phyloP scores from a whole-genome alignment of 805 yeast species.

The Isabelozyma gotoi region DNA sequence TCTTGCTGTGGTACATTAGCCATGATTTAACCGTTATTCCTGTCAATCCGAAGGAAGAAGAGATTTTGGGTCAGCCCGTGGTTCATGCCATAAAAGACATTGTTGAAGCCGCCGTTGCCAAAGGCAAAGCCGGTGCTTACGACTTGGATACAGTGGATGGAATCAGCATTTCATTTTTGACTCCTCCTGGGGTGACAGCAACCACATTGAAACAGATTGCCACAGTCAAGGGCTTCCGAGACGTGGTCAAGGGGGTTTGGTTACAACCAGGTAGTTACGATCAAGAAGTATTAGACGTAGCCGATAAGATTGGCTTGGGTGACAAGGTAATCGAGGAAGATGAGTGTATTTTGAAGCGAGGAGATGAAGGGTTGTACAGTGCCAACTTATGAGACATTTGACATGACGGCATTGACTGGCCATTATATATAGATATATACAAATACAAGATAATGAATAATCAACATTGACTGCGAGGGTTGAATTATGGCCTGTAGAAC shows the following conservation, averaged over 20 bases:
- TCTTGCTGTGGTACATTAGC: slow-evolving; percentile 63
- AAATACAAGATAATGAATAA: not conserved
- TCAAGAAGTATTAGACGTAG: slow-evolving; percentile 43
- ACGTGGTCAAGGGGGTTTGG: slow-evolving; percentile 62
- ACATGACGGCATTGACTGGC: too few relatives aligned
- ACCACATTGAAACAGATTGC: slow-evolving; percentile 34
- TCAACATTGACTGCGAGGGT: not conserved
- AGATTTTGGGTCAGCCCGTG: slow-evolving; percentile 47
- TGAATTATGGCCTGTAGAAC: not conserved
- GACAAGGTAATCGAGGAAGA: slow-evolving; percentile 45
- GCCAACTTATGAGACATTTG: slow-evolving; percentile 30
- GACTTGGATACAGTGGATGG: slow-evolving; percentile 37
- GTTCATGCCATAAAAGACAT: slow-evolving; percentile 29
- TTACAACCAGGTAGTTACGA: slow-evolving; percentile 83
- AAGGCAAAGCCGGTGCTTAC: slow-evolving; percentile 20
- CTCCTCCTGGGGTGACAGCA: slow-evolving; percentile 65
- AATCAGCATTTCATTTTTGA: slow-evolving; percentile 64
- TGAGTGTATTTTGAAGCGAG: slow-evolving; percentile 71
- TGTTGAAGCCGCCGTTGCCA: slow-evolving; percentile 16
- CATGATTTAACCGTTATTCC: slow-evolving; percentile 63
- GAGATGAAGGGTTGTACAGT: slow-evolving; percentile 49
- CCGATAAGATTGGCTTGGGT: slow-evolving; percentile 31
- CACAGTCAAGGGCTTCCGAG: slow-evolving; percentile 38
- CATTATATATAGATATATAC: slow-evolving; percentile 1
- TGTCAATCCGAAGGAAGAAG: slow-evolving; percentile 55